Base-by-base conservation (phyloP, 2,329 filamentous ascomycete genomes). In the Aspergillus eucalypticola region DNA sequence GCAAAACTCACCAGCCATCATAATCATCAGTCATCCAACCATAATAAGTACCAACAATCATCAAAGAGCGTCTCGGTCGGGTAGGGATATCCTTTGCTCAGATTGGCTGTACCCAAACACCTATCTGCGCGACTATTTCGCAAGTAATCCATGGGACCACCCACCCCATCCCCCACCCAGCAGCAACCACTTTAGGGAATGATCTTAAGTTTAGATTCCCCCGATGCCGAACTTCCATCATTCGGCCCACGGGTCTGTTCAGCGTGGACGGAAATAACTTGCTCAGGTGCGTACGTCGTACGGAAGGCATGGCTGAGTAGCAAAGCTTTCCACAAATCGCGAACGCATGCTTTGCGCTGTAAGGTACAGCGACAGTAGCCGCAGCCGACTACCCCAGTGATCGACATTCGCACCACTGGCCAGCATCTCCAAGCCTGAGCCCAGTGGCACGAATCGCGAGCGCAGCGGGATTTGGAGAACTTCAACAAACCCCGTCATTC, bases 121-220 rank as follows among this genome's bases (percentile, higher is more conserved):
- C 50, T 23, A 23, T 21, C 17, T 53, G 21, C 46, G 27, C 23
- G 10, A 27, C 32, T 54, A 23, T 39, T 44, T 25, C 29, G 38
- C 51, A 25, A 35, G 21, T 39, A 11, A 17, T 55, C 25, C 53
- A 55, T 46, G 53, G 52, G n/a, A 39, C 53, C 44, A 6, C 23
- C 23, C 27, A 4, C 38, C 51, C n/a, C 49, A 8, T 23, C 25
- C 52, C 41, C 53, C 53, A 55, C 53, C 25, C 25, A 17, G 53
- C 53, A 46, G 23, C 25, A 55, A 46, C 53, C 53, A 17, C 27
- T 55, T 46, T 46, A 32, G 53, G 53, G n/a, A 55, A 46, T 19
- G 53, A 55, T 55, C 39, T 23, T 35, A 32, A 6, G 5, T 25
- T 25, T 8, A 21, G 35, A 25, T 25, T 32, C 39, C 39, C 38